phyloP scores from a whole-genome alignment of 116 monocot genomes.

The Dioscorea cayenensis region DNA sequence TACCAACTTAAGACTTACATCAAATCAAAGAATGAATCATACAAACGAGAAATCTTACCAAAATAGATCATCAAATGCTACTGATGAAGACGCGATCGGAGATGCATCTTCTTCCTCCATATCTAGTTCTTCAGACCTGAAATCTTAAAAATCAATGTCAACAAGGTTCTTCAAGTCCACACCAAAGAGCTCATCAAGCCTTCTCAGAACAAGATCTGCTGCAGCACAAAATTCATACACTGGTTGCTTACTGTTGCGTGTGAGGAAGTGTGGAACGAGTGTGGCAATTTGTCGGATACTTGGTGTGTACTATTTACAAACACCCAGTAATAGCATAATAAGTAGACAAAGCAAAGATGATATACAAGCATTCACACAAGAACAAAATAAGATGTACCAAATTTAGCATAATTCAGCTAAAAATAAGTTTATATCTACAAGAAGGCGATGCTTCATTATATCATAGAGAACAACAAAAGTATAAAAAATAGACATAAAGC shows the following conservation, averaged over 20 bases:
- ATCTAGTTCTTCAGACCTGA: slow-evolving; percentile 40
- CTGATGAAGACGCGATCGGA: slow-evolving; percentile 36
- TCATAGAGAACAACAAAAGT: too few relatives aligned
- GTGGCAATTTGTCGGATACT: too few relatives aligned
- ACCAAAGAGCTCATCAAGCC: slow-evolving; percentile 65
- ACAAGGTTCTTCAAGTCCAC: slow-evolving; percentile 89
- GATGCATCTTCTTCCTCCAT: slow-evolving; percentile 44
- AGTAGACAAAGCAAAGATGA: too few relatives aligned
- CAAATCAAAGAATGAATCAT: slow-evolving; percentile 6
- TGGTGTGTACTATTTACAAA: not conserved
- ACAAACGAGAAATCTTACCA: slow-evolving; percentile 36
- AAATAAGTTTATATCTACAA: too few relatives aligned
- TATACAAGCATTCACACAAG: too few relatives aligned
- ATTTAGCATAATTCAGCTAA: too few relatives aligned
- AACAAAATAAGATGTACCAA: too few relatives aligned
- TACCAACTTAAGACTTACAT: not conserved
- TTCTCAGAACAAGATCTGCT: slow-evolving; percentile 73
- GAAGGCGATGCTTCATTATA: too few relatives aligned
- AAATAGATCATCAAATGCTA: slow-evolving; percentile 66
- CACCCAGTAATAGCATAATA: too few relatives aligned
- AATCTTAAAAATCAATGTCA: slow-evolving; percentile 63
- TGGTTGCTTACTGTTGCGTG: slow-evolving; percentile 43
- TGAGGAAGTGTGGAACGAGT: too few relatives aligned
- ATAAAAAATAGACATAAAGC: too few relatives aligned
- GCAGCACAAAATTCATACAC: slow-evolving; percentile 73